Evolutionary conservation across 768 basidiomycete genomes (phyloP).

Genomic region (Russula ochroleuca): DNA sequence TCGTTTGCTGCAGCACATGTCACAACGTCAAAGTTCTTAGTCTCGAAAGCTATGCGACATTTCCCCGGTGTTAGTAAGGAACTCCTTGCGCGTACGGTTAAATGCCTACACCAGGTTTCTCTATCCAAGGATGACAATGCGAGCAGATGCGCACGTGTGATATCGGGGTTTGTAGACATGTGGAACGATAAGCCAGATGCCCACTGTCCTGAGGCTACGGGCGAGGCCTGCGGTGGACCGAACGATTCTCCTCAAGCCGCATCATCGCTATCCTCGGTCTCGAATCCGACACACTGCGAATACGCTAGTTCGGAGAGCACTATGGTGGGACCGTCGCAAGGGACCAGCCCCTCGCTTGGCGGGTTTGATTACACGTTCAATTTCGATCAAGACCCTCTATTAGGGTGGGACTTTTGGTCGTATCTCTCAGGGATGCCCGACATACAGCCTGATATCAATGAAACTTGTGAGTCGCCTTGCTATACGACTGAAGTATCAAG

Average conservation of each 20-base stretch:
- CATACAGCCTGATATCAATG: conserved; percentile 1
- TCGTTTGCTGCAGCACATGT: conserved; percentile 43
- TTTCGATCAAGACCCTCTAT: conserved; percentile 18
- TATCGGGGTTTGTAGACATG: conserved; percentile 21
- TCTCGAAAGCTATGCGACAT: conserved; percentile 8
- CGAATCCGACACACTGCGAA: background rate
- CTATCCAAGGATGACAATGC: conserved; percentile 24
- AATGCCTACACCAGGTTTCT: conserved; percentile 15
- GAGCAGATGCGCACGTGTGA: conserved; percentile 20
- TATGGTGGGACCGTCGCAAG: conserved; percentile 5
- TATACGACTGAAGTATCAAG: background rate
- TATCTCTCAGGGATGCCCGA: conserved; percentile 17
- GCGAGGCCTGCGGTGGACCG: background rate
- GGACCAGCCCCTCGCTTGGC: background rate
- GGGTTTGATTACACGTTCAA: conserved; percentile 13
- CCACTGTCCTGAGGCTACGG: background rate
- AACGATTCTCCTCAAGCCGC: background rate
- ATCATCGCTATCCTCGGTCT: background rate
- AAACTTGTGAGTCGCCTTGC: conserved; percentile 8
- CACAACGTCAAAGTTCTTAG: conserved; percentile 40
- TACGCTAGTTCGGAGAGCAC: conserved; percentile 3
- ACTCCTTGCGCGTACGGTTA: conserved; percentile 21
- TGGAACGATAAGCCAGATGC: conserved; percentile 16
- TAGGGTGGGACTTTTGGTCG: conserved; percentile 23
- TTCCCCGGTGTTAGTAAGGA: conserved; percentile 23